A percentile compares a stretch with the other conserved stretches of the same genome.
These are phyloP conservation scores for Miscanthus sacchariflorus DNA, from an alignment of 202 grass and related monocot genomes.

Conservation along the genomic window DNA sequence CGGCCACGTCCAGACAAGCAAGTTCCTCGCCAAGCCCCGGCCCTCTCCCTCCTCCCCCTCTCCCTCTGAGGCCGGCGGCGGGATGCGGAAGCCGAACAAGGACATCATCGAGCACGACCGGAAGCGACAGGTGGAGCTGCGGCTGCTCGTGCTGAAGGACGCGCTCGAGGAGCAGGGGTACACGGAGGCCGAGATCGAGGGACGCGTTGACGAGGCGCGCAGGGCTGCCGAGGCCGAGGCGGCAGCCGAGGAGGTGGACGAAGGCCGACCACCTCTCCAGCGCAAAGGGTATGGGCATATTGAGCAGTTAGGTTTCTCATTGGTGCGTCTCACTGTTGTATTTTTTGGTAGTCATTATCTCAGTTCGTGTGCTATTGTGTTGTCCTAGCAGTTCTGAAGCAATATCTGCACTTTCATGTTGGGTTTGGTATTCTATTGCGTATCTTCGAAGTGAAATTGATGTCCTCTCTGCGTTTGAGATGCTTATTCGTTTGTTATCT, in stretches of 20 bases:
- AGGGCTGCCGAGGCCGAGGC: conserved; percentile 62
- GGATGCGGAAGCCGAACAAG: conserved; percentile 80
- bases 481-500: background rate
- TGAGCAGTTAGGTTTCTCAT: background rate
- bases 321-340: background rate
- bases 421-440: background rate
- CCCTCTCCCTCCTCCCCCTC: background rate
- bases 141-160: conserved; percentile 75
- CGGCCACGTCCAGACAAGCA: conserved; percentile 86
- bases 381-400: background rate
- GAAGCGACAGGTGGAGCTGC: conserved; percentile 85
- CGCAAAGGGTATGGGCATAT: conserved; percentile 53
- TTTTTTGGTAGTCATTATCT: background rate
- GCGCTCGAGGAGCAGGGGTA: conserved; percentile 88
- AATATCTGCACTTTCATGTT: background rate
- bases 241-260: conserved; percentile 46
- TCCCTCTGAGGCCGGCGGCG: background rate
- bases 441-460: background rate
- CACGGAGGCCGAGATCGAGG: conserved; percentile 82
- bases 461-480: background rate
- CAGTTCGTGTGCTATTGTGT: background rate
- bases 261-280: background rate
- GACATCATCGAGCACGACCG: conserved; percentile 98
- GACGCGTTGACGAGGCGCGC: conserved; percentile 63
- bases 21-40: conserved; percentile 77